These are phyloP conservation scores for Parachlorella kessleri DNA, from an alignment of 139 green algal species.

Conservation along the genomic window DNA sequence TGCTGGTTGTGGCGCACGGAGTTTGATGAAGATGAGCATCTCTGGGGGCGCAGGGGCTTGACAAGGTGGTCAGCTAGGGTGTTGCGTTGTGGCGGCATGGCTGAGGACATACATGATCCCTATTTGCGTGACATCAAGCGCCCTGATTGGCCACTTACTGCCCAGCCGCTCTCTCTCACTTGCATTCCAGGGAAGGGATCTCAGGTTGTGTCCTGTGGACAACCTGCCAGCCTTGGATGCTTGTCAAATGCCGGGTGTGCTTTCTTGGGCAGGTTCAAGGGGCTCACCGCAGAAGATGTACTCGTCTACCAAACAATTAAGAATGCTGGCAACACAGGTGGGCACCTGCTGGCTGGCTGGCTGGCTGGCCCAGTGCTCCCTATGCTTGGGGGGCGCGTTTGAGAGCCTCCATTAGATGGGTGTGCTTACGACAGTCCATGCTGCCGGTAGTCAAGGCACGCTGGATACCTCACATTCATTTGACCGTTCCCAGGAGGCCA, in stretches of 20 bases:
- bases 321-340: conserved; percentile 70
- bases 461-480: too few relatives aligned
- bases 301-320: conserved; percentile 91
- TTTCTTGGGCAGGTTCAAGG: conserved; percentile 65
- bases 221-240: background rate
- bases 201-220: background rate
- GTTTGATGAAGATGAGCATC: background rate
- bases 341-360: background rate
- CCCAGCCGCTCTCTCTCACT: background rate
- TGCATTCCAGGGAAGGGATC: background rate
- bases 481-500: too few relatives aligned
- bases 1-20: background rate
- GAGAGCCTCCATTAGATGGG: too few relatives aligned
- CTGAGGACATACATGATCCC: background rate
- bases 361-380: too few relatives aligned
- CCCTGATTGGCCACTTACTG: background rate
- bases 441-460: too few relatives aligned
- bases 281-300: conserved; percentile 81
- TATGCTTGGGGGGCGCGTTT: too few relatives aligned
- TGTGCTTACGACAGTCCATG: too few relatives aligned
- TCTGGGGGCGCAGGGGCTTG: too few relatives aligned
- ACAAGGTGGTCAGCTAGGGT: too few relatives aligned
- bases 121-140: background rate
- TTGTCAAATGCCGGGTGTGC: too few relatives aligned
- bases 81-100: too few relatives aligned